These are phyloP conservation scores for Cephaloascus fragrans DNA, from an alignment of 805 yeast species.

Conservation along the genomic window DNA sequence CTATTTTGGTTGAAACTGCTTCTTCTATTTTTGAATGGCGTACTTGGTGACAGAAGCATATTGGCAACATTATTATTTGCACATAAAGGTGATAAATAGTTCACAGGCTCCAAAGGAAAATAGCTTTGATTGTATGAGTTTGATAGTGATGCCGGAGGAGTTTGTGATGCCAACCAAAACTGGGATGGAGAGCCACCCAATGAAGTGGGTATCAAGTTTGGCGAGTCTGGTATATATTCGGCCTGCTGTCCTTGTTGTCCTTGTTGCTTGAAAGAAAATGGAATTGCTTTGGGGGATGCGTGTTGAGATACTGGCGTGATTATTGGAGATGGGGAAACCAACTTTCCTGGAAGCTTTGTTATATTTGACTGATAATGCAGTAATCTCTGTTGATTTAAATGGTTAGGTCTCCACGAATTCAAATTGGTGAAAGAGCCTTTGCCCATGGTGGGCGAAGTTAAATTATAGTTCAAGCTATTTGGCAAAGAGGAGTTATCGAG, in stretches of 20 bases:
- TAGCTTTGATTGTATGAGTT: slow-evolving; percentile 11
- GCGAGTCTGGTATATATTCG: slow-evolving; percentile 37
- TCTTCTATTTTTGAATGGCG: not conserved
- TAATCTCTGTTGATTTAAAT: slow-evolving; percentile 1
- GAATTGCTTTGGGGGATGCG: slow-evolving; percentile 12
- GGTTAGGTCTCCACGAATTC: not conserved
- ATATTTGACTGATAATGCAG: slow-evolving; percentile 2
- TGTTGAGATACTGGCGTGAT: slow-evolving; percentile 1
- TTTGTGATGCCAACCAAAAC: slow-evolving; percentile 41
- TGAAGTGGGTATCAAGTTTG: slow-evolving; percentile 40
- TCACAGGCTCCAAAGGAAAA: not conserved
- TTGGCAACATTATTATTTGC: not conserved
- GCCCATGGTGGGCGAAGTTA: not conserved
- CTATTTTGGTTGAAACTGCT: not conserved
- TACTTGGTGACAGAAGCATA: not conserved
- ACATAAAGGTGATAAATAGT: not conserved
- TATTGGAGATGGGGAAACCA: not conserved
- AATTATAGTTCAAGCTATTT: not conserved
- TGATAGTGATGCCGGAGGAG: slow-evolving; percentile 34
- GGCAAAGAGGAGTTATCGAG: not conserved
- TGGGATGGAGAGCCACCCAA: slow-evolving; percentile 46
- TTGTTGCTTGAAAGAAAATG: slow-evolving; percentile 19
- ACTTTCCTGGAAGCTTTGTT: slow-evolving; percentile 1
- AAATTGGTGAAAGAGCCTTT: not conserved
- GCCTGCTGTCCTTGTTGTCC: slow-evolving; percentile 3